Evolutionary conservation across 1,284 basidiomycete genomes (phyloP), one percentile per base, ranked within the genome.

Genomic region (Jaminaea rosea): DNA sequence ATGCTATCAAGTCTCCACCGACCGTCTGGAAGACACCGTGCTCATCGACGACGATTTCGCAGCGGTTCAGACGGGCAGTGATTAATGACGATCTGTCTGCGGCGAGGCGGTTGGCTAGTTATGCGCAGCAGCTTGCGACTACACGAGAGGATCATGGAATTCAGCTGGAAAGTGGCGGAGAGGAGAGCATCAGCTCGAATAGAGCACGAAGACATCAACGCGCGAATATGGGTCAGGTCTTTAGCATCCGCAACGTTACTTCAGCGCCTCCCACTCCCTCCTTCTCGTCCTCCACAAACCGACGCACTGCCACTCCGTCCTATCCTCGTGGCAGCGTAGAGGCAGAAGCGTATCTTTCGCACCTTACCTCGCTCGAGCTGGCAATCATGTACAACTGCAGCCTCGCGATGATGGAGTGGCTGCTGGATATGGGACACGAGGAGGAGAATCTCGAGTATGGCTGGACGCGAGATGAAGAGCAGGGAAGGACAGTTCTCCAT

Each of bases 401-500:
- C 28, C 50, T 65, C 13, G 65, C 63, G 39, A 50, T 69, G 48
- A 44, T 65, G 26, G 59, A 61, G n/a, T 69, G 66, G 66, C 47
- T 69, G 34, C 56, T 69, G n/a, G 62, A 67, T 23, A 60, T 59
- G 57, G 62, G 65, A 8, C 65, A 69, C 47, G 66, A 69, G 42
- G 49, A 55, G 19, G 46, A 52, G 11, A 49, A n/a, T n/a, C n/a
- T n/a, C n/a, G n/a, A n/a, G n/a, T n/a, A n/a, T n/a, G 29, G 29
- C 29, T n/a, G 15, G 10, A 23, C 46, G 1, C 34, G 36, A 13
- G 60, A 62, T 37, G n/a, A n/a, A n/a, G 39, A 29, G 2, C 53
- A 58, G 27, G 58, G 58, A 31, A 58, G 57, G 34, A 62, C 61
- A 1, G 44, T 65, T 13, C 44, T 67, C 8, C 61, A 62, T 10